Base-by-base conservation (phyloP, 2,329 filamentous ascomycete species). In the Trichoderma hamatum region DNA sequence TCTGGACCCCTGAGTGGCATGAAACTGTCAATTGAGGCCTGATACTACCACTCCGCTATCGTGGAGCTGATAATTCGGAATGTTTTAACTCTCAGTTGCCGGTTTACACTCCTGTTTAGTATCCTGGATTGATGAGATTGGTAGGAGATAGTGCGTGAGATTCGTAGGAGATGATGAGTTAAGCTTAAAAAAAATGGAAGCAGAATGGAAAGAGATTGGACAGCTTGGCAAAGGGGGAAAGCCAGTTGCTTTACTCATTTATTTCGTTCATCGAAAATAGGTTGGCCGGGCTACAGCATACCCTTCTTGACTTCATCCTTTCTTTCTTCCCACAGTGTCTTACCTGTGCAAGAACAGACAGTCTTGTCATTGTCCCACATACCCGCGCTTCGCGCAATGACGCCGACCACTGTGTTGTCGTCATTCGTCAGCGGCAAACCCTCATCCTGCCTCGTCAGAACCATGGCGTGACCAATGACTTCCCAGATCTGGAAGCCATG, bases 351-450 rank as follows among this genome's bases (percentile, higher is more conserved):
- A 59, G 94, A 97, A 80, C 96, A 99, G 6, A 99, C 95, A 56
- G 92, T 97, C 86, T 98, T 99, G 78, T 97, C 93, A 75, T 99
- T 97, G 79, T 97, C 95, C 96, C 96, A 99, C 71, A 97, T 91
- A n/a, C 96, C 96, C 19, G 96, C 95, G 80, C 94, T 97, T 77
- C 96, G 86, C 60, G 96, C 96, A 81, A 99, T 93, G 63, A 99
- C 94, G 10, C 96, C 96, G 2, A 97, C 92, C 62, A 97, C 84
- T 24, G 94, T 97, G 78, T 96, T 89, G 67, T 89, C 86, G 77
- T 97, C 92, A 73, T 97, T 94, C 74, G 85, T 84, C 74, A 90
- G 81, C 76, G 87, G 84, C 14, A 67, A 58, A 34, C 70, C 72
- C 73, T 89, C 87, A 69, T 88, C 82, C 79, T 89, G 84, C 71